Base-by-base conservation (phyloP, 1,139 yeast species). In the Pichia sp. region DNA sequence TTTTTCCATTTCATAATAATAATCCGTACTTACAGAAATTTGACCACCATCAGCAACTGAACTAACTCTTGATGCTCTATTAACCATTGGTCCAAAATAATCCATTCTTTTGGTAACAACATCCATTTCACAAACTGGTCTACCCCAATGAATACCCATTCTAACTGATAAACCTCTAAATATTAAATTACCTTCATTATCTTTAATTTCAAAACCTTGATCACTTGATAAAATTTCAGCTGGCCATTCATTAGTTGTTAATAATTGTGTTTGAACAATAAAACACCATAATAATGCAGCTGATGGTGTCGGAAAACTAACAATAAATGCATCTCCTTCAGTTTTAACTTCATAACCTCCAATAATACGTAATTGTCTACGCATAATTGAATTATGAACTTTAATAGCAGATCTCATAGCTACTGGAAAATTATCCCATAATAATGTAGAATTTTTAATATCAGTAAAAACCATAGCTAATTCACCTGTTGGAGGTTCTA, bases 31-130 rank as follows among this genome's bases (percentile, higher is more conserved):
- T 40, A 89, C 72, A 0, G 95, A 79, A 32, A 89, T 86, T 61
- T 91, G 96, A n/a, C 98, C 98, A 44, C 99, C 99, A 61, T 88
- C 96, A 0, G 98, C 99, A 38, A 86, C 83, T 3, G 95, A 87
- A 59, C 91, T 82, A 32, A 91, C 89, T 56, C 99, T 74, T 0
- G 97, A 83, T 0, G 99, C 87, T 43, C 96, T 74, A 59, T 91
- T 91, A 22, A 91, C 99, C 91, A 91, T 89, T 1, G 99, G 98
- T 0, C 99, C 99, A 55, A 91, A 84, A 61, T 91, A 91, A 63
- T 91, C 99, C 98, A 93, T 91, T 67, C 99, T 79, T 50, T 89
- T 77, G 0, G 98, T 91, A 42, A 89, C 88, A 43, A 91, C 83
- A 67, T 91, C 98, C 5, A 85, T 77, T 59, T 93, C 99, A 55